phyloP scores from a whole-genome alignment of 2,329 filamentous ascomycete species.

The Beauveria varroae region DNA sequence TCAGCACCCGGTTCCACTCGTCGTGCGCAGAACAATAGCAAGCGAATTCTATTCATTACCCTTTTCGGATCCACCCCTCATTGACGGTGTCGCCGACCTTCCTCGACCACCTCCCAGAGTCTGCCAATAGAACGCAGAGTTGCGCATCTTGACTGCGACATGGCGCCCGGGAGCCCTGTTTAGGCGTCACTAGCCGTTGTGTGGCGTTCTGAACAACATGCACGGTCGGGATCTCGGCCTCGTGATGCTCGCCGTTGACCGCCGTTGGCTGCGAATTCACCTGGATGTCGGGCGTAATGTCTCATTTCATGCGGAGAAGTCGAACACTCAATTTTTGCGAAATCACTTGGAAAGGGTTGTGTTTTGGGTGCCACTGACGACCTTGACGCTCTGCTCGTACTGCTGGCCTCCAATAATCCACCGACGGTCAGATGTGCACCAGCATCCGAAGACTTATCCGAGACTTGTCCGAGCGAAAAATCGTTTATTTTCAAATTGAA shows the following conservation, averaged over 20 bases:
- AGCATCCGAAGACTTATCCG: too few relatives aligned
- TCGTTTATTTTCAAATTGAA: too few relatives aligned
- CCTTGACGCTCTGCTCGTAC: too few relatives aligned
- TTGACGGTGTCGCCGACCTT: constrained; percentile 1
- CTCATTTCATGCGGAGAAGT: neutral
- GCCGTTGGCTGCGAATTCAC: neutral
- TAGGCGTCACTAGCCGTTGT: neutral
- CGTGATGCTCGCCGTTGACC: neutral
- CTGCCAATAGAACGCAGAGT: neutral
- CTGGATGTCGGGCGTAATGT: neutral
- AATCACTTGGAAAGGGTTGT: too few relatives aligned
- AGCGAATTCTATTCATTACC: constrained; percentile 11
- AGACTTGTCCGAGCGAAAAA: too few relatives aligned
- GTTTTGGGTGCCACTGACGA: too few relatives aligned
- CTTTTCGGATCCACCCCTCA: constrained; percentile 7
- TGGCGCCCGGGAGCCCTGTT: neutral
- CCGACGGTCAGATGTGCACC: too few relatives aligned
- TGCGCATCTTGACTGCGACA: neutral
- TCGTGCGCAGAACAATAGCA: constrained; percentile 12
- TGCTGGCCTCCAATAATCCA: too few relatives aligned
- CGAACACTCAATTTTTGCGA: too few relatives aligned
- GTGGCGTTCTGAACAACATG: neutral
- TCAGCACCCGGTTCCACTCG: constrained; percentile 2
- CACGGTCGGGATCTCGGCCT: neutral
- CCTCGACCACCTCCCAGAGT: neutral